phyloP scores from a whole-genome alignment of 2,329 filamentous ascomycete species.

The Neoascochyta sp. region DNA sequence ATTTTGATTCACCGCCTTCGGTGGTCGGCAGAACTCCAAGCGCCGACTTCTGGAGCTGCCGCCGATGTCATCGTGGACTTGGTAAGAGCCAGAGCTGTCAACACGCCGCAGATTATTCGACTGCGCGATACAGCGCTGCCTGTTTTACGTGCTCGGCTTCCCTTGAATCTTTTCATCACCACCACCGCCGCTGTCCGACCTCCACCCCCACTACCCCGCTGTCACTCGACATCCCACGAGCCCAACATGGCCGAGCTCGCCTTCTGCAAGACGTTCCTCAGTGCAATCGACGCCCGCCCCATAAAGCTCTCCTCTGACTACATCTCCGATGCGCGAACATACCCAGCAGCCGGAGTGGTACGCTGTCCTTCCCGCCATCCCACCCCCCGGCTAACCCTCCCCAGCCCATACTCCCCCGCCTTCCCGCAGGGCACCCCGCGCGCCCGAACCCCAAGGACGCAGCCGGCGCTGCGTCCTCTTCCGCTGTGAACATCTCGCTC shows the following conservation, averaged over 20 bases:
- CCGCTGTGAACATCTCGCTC: slow-evolving; percentile 47
- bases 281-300: slow-evolving; percentile 72
- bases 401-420: slow-evolving; percentile 70
- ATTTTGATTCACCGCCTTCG: slow-evolving; percentile 28
- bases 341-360: slow-evolving; percentile 75
- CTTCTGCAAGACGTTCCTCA: slow-evolving; percentile 81
- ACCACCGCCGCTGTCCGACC: no score
- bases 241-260: slow-evolving; percentile 59
- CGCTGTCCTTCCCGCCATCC: slow-evolving; percentile 33
- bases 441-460: slow-evolving; percentile 43
- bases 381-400: slow-evolving; percentile 22
- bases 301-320: slow-evolving; percentile 83
- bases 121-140: no score
- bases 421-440: slow-evolving; percentile 54
- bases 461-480: slow-evolving; percentile 38
- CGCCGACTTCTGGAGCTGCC: slow-evolving; percentile 17
- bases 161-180: no score
- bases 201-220: no score
- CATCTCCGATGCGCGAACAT: slow-evolving; percentile 78
- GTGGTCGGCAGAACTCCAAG: slow-evolving; percentile 10
- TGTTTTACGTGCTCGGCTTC: no score
- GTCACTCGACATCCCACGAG: slow-evolving; percentile 1
- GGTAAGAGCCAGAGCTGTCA: slow-evolving; percentile 2
- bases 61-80: slow-evolving; percentile 29
- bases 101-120: no score